Evolutionary conservation across 1,139 yeast species (phyloP).

Genomic region (Meyerozyma sp.): DNA sequence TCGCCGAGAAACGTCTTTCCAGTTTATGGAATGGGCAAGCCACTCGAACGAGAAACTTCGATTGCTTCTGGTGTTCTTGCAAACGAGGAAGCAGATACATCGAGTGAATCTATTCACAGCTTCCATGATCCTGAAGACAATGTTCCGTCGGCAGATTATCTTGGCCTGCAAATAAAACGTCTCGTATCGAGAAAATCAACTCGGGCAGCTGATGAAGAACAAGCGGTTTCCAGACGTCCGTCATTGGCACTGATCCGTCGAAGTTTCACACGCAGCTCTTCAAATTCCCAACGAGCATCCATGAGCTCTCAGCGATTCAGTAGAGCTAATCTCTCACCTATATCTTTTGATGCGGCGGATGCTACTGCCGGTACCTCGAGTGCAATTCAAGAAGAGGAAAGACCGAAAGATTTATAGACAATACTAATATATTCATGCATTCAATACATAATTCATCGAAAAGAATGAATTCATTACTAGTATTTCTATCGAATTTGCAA

Average conservation of each 20-base stretch:
- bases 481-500: too few relatives aligned
- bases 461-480: background rate
- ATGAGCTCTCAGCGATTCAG: constrained; percentile 7
- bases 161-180: constrained; percentile 24
- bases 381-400: background rate
- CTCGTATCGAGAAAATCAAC: constrained; percentile 13
- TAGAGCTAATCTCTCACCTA: constrained; percentile 13
- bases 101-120: background rate
- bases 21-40: constrained; percentile 69
- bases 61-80: constrained; percentile 40
- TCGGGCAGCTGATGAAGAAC: constrained; percentile 8
- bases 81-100: background rate
- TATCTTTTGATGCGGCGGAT: constrained; percentile 13
- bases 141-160: constrained; percentile 20
- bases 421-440: background rate
- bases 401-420: background rate
- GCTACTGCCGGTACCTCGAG: constrained; percentile 13
- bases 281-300: constrained; percentile 1
- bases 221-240: constrained; percentile 2
- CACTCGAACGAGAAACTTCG: constrained; percentile 48
- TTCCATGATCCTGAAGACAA: background rate
- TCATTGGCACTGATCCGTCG: constrained; percentile 2
- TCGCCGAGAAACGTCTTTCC: constrained; percentile 79
- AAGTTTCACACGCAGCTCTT: background rate
- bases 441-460: background rate